Percentiles rank a stretch among this genome's conserved stretches.
These are phyloP conservation scores for Metarhizium humberi DNA, from an alignment of 2,329 filamentous ascomycete genomes.

Conservation along the genomic window DNA sequence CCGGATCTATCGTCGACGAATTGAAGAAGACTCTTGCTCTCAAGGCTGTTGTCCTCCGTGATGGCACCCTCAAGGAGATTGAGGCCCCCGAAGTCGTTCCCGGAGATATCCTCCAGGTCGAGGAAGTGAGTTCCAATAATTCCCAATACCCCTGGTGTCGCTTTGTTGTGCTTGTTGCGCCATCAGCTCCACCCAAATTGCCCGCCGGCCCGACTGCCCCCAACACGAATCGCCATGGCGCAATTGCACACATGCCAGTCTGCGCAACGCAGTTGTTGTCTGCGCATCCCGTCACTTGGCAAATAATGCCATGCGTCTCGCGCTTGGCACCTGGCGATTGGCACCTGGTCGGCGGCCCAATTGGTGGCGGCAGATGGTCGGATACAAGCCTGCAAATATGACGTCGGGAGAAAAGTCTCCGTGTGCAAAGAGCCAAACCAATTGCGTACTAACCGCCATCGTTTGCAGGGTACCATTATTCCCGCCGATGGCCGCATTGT, in stretches of 20 bases:
- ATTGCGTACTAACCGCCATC: not conserved
- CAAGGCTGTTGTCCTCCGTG: slow-evolving; percentile 79
- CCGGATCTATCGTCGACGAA: slow-evolving; percentile 82
- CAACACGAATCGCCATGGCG: not conserved
- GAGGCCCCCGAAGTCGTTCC: slow-evolving; percentile 79
- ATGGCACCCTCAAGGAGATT: slow-evolving; percentile 65
- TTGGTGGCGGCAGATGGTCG: not conserved
- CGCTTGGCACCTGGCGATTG: not conserved
- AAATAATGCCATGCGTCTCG: not conserved
- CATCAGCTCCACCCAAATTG: not conserved
- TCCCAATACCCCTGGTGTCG: not conserved
- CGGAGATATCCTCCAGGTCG: slow-evolving; percentile 81
- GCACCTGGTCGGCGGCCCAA: not conserved
- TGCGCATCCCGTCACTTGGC: not conserved
- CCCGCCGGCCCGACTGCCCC: not conserved
- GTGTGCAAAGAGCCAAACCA: not conserved
- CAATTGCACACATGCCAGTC: not conserved
- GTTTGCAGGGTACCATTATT: slow-evolving; percentile 64
- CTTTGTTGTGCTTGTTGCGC: not conserved
- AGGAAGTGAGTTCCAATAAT: slow-evolving; percentile 41
- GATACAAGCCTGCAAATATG: not conserved
- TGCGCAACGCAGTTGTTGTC: not conserved
- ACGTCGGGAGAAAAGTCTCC: not conserved
- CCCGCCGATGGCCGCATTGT: slow-evolving; percentile 82
- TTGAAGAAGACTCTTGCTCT: slow-evolving; percentile 84